phyloP scores from a whole-genome alignment of 2,329 filamentous ascomycete genomes.

The Hymenoscyphus linearis region DNA sequence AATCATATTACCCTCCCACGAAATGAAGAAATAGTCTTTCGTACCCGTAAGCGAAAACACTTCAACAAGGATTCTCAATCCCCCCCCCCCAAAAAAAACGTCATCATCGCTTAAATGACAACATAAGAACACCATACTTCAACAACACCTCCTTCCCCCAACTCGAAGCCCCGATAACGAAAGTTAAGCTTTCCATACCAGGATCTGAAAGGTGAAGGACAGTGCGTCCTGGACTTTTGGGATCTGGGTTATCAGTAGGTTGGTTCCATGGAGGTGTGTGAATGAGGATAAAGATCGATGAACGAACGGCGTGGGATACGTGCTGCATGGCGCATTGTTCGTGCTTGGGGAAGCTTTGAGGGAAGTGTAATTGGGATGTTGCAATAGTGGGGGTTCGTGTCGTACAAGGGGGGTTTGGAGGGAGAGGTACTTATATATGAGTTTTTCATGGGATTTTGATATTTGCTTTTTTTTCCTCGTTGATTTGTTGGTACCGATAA shows the following conservation, averaged over 20 bases:
- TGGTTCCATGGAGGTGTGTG: not conserved
- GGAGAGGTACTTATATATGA: not conserved
- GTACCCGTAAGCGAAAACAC: not conserved
- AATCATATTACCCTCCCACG: no score
- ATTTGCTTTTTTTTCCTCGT: not conserved
- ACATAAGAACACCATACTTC: not conserved
- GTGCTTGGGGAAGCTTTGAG: not conserved
- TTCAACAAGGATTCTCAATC: not conserved
- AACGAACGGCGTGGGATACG: not conserved
- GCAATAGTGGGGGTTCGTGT: not conserved
- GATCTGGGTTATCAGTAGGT: not conserved
- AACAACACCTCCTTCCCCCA: not conserved
- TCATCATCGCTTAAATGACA: not conserved
- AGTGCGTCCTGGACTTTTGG: not conserved
- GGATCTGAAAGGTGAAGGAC: not conserved
- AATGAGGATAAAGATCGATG: slow-evolving; percentile 1
- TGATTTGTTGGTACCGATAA: not conserved
- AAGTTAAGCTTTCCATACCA: not conserved
- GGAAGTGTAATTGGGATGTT: not conserved
- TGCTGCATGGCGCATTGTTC: not conserved
- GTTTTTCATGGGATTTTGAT: not conserved
- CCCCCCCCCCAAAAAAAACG: not conserved
- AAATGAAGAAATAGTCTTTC: not conserved
- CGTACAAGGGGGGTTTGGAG: not conserved
- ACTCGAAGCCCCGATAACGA: not conserved